A percentile compares a stretch with the other conserved stretches of the same genome.
These are phyloP conservation scores for Ganoderma resinaceum DNA, from an alignment of 1,284 basidiomycete species.

Conservation along the genomic window DNA sequence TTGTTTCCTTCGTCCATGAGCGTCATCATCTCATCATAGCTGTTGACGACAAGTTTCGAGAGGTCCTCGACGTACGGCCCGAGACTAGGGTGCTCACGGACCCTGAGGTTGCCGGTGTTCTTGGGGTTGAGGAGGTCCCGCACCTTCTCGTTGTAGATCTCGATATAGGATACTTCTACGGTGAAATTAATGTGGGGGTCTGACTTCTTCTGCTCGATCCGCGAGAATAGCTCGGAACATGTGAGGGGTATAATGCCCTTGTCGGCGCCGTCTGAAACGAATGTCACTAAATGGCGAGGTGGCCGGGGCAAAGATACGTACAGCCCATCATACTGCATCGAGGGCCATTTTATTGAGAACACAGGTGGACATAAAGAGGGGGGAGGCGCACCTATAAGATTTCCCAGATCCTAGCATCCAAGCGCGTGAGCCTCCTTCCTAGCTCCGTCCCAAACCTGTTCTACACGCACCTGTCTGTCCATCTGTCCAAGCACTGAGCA, in stretches of 20 bases:
- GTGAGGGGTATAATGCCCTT: constrained; percentile 98
- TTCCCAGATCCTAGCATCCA: constrained; percentile 85
- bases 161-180: constrained; percentile 98
- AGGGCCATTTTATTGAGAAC: not conserved
- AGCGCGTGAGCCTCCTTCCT: constrained; percentile 16
- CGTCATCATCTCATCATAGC: constrained; percentile 95
- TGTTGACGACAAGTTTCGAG: constrained; percentile 91
- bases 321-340: constrained; percentile 95
- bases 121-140: constrained; percentile 97
- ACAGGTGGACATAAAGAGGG: not conserved
- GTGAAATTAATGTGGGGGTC: constrained; percentile 84
- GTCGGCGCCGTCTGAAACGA: constrained; percentile 83
- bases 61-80: constrained; percentile 98
- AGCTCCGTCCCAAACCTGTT: not conserved
- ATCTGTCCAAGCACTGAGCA: constrained; percentile 53
- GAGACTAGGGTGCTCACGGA: constrained; percentile 94
- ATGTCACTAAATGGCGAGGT: not conserved
- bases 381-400: constrained; percentile 76
- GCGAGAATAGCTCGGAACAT: constrained; percentile 90
- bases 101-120: constrained; percentile 95
- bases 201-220: constrained; percentile 74
- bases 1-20: constrained; percentile 99
- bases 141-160: constrained; percentile 99
- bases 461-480: constrained; percentile 81
- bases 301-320: constrained; percentile 54